These are phyloP conservation scores for Epicoccum sorghinum DNA, from an alignment of 2,329 filamentous ascomycete genomes.

Conservation along the genomic window DNA sequence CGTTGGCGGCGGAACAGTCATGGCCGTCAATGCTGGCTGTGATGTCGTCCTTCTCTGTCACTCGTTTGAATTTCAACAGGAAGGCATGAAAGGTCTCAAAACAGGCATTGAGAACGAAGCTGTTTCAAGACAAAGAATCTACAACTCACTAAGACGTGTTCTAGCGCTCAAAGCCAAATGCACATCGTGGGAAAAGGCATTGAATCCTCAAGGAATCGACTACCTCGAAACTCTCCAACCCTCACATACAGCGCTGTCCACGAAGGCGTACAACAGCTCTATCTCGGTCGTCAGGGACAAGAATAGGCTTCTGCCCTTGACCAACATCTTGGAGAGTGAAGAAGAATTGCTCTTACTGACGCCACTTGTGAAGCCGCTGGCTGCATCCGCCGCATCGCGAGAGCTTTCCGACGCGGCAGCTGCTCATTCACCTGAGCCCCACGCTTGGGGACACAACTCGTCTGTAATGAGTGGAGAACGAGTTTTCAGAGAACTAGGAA, in stretches of 20 bases:
- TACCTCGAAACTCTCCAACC: slow-evolving; percentile 82
- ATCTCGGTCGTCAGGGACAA: slow-evolving; percentile 93
- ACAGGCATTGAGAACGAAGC: slow-evolving; percentile 89
- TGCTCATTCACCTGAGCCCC: slow-evolving; percentile 61
- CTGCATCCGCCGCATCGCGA: slow-evolving; percentile 82
- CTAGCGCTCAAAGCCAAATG: slow-evolving; percentile 81
- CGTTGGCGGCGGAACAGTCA: slow-evolving; percentile 95
- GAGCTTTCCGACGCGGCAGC: slow-evolving; percentile 66
- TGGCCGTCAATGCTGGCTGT: slow-evolving; percentile 96
- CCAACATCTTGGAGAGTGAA: slow-evolving; percentile 78
- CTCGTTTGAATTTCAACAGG: slow-evolving; percentile 85
- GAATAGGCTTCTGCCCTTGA: slow-evolving; percentile 80
- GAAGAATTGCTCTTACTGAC: slow-evolving; percentile 91
- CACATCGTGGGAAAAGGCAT: slow-evolving; percentile 87
- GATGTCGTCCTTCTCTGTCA: slow-evolving; percentile 89
- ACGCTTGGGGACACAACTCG: slow-evolving; percentile 61
- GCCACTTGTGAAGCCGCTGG: slow-evolving; percentile 88
- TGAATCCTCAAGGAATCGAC: slow-evolving; percentile 82
- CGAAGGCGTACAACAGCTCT: slow-evolving; percentile 85
- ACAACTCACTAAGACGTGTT: slow-evolving; percentile 79
- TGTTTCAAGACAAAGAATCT: slow-evolving; percentile 79
- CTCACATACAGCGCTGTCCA: slow-evolving; percentile 79
- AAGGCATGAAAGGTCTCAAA: slow-evolving; percentile 88
- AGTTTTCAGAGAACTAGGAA: slow-evolving; percentile 87
- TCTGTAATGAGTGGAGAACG: slow-evolving; percentile 89